Evolutionary conservation across 495 filamentous ascomycete genomes (phyloP), one percentile per base, ranked within the genome.

Genomic region (Rhypophila decipiens): DNA sequence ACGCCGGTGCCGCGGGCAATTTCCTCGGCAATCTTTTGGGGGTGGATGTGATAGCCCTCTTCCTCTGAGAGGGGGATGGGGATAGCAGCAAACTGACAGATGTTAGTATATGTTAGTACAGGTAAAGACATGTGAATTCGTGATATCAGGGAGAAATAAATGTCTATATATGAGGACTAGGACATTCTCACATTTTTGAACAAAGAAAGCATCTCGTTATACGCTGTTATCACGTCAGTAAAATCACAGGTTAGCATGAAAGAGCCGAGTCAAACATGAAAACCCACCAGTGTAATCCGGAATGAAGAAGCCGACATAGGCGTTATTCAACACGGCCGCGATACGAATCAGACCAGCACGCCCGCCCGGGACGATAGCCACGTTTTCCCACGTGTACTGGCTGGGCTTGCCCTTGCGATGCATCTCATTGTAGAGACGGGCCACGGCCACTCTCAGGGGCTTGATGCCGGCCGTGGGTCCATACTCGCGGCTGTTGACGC

Each of bases 351-450:
- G 71, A 20, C 91, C 91, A 13, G 91, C 90, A 51, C 91, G 76
- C 21, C 91, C 91, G 65, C 91, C 91, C 34, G 91, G 91, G 3
- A 97, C 91, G 60, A 97, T 94, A 66, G 87, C 90, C n/a, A 96
- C 91, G 68, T 97, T 96, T 71, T 96, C 91, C 85, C 88, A 95
- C n/a, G 85, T 90, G 63, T 97, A 96, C 66, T 95, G 75, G 63
- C 85, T 90, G n/a, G 75, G 71, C 69, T 93, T 90, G 49, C 86
- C 87, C 67, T 90, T 72, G 36, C 91, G 82, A 59, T 96, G 90
- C 66, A 95, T 88, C 59, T 80, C 83, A 59, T 97, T 96, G 74
- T 97, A 97, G 47, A 97, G 77, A 42, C 80, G 77, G 24, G 91
- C 91, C n/a, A 97, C 88, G 12, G 91, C 91, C 49, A 86, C 83